Evolutionary conservation across 192 early-diverging fungal species (phyloP).

Genomic region (Backusella liffmaniae): DNA sequence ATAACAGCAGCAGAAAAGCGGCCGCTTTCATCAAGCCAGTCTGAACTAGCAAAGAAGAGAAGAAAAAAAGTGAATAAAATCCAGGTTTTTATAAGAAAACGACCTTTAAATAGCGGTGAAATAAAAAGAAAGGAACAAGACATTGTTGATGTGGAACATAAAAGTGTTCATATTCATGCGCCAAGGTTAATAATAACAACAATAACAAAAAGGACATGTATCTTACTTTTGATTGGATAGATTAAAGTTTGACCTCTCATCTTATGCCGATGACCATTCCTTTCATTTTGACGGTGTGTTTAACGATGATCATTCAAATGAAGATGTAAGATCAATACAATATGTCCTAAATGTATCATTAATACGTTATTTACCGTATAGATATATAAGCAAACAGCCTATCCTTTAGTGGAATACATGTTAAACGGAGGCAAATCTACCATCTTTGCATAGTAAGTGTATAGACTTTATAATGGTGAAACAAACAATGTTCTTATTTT

Average conservation of each 20-base stretch:
- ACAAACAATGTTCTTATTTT: not conserved
- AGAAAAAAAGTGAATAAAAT: not conserved
- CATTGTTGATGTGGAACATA: not conserved
- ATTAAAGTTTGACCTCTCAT: constrained; percentile 92
- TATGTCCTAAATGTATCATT: not conserved
- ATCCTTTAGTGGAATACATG: constrained; percentile 91
- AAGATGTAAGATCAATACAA: constrained; percentile 54
- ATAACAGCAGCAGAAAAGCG: not conserved
- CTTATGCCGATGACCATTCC: constrained; percentile 89
- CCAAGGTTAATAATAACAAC: not conserved
- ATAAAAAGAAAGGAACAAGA: not conserved
- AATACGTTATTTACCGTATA: not conserved
- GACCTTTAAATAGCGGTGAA: not conserved
- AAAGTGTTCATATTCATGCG: not conserved
- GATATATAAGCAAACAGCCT: constrained; percentile 88
- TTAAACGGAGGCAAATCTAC: constrained; percentile 96
- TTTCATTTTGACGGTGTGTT: constrained; percentile 98
- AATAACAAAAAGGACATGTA: not conserved
- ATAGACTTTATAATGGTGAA: not conserved
- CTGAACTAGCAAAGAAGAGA: not conserved
- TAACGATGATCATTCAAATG: constrained; percentile 76
- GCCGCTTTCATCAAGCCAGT: not conserved
- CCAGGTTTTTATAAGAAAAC: not conserved
- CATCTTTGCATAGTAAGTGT: constrained; percentile 93
- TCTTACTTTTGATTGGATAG: constrained; percentile 36